Conservation (phyloP, 352 stramenopile species). For the Halophytophthora polymorphica region DNA sequence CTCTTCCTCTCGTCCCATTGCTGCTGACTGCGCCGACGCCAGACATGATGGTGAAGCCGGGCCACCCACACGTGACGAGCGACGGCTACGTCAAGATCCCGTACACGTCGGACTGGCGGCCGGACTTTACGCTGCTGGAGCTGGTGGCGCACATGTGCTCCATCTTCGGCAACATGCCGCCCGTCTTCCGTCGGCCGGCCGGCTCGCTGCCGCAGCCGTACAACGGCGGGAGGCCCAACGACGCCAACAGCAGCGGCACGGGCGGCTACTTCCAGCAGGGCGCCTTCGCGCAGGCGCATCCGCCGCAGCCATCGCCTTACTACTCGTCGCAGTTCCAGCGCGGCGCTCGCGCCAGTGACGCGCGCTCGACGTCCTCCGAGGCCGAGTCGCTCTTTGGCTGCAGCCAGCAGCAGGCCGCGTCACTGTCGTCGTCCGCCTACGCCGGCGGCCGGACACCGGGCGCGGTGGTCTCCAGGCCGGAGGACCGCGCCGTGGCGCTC, state of each 20-base stretch:
- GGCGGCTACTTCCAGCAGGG: conserved; percentile 50
- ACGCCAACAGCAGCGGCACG: conserved; percentile 17
- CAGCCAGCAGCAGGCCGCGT: conserved; percentile 22
- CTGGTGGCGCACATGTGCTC: conserved; percentile 86
- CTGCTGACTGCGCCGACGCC: background rate
- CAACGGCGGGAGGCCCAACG: conserved; percentile 27
- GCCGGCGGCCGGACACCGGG: conserved; percentile 3
- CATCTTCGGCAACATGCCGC: conserved; percentile 87
- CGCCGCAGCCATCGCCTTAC: conserved; percentile 31
- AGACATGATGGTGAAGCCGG: conserved; percentile 87
- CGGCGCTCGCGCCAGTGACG: conserved; percentile 17
- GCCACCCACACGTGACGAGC: conserved; percentile 83
- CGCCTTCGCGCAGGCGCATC: conserved; percentile 25
- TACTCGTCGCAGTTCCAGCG: conserved; percentile 28
- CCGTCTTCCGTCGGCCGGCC: conserved; percentile 72
- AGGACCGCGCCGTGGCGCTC: conserved; percentile 48
- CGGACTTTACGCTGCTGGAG: conserved; percentile 83
- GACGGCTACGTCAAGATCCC: conserved; percentile 85
- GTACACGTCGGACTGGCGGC: conserved; percentile 80
- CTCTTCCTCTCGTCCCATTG: background rate
- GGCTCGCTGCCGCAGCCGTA: conserved; percentile 35
- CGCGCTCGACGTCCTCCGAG: conserved; percentile 11
- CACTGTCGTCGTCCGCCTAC: conserved; percentile 19
- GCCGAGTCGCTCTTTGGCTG: conserved; percentile 46
- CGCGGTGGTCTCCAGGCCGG: conserved; percentile 9